phyloP scores from a whole-genome alignment of 2,329 filamentous ascomycete genomes.

The Beauveria bassiana region DNA sequence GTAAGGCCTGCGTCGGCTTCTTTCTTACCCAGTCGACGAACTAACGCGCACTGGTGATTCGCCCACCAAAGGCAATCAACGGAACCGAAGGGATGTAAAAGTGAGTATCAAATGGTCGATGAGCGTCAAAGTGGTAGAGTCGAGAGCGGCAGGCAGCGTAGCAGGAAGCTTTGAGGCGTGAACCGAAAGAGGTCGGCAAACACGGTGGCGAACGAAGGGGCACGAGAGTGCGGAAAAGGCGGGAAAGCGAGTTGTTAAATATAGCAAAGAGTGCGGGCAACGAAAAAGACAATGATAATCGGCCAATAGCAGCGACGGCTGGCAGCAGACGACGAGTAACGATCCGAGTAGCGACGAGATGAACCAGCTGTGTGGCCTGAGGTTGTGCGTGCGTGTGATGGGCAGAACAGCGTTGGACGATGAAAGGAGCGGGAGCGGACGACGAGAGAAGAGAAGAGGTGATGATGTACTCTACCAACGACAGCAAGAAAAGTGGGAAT shows the following conservation, averaged over 20 bases:
- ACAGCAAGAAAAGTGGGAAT: conserved; percentile 15
- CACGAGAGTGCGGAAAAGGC: neutral
- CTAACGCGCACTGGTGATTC: conserved; percentile 4
- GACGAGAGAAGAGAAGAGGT: conserved; percentile 11
- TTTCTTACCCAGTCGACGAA: conserved; percentile 9
- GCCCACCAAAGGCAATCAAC: neutral
- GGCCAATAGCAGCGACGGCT: neutral
- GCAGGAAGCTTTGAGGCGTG: neutral
- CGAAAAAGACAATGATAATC: neutral
- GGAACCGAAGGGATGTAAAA: neutral
- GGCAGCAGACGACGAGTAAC: conserved; percentile 6
- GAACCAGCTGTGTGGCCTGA: conserved; percentile 11
- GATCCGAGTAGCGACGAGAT: conserved; percentile 4
- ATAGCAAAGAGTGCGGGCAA: neutral
- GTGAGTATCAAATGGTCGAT: neutral
- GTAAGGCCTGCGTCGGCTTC: neutral
- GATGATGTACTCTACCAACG: conserved; percentile 9
- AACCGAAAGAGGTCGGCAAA: neutral
- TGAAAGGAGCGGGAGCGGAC: neutral
- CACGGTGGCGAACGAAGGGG: conserved; percentile 1
- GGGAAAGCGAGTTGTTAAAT: neutral
- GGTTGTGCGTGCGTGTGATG: conserved; percentile 13
- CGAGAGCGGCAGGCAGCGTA: neutral
- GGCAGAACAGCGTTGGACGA: conserved; percentile 5
- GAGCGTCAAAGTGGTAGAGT: neutral